These are phyloP conservation scores for Colletotrichum neosansevieriae DNA, from an alignment of 2,329 filamentous ascomycete species.

Conservation along the genomic window DNA sequence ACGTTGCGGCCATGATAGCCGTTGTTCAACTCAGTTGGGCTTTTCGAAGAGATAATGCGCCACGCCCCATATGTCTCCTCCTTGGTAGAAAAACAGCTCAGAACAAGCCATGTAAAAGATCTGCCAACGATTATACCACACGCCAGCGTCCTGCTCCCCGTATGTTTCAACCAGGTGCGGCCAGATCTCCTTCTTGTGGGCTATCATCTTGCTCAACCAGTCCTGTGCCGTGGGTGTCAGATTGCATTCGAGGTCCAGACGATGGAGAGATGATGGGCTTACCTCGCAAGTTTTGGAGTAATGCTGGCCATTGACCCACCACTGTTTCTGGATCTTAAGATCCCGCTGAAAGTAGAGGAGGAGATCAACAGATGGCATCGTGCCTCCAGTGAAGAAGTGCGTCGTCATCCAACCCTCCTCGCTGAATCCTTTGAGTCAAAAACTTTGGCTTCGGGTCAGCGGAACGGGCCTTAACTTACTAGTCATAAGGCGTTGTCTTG, in stretches of 20 bases:
- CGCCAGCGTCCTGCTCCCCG: slow-evolving; percentile 67
- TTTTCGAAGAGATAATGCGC: slow-evolving; percentile 77
- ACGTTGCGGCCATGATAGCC: background rate
- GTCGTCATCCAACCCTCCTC: slow-evolving; percentile 81
- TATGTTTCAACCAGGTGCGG: slow-evolving; percentile 74
- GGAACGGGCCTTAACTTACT: slow-evolving; percentile 43
- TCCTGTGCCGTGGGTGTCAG: slow-evolving; percentile 53
- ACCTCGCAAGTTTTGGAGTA: slow-evolving; percentile 79
- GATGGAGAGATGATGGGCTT: slow-evolving; percentile 40
- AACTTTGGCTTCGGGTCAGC: background rate
- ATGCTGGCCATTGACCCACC: slow-evolving; percentile 78
- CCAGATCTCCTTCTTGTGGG: slow-evolving; percentile 71
- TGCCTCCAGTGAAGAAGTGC: slow-evolving; percentile 80
- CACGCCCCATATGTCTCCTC: slow-evolving; percentile 76
- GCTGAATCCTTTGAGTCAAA: slow-evolving; percentile 20
- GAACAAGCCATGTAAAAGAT: slow-evolving; percentile 80
- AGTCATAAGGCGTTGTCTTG: slow-evolving; percentile 75
- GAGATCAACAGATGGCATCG: slow-evolving; percentile 77
- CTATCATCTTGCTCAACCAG: slow-evolving; percentile 72
- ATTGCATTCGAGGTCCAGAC: slow-evolving; percentile 21
- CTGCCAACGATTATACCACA: slow-evolving; percentile 79
- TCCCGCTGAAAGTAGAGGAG: slow-evolving; percentile 75
- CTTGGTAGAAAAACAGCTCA: slow-evolving; percentile 74
- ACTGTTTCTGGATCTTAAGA: slow-evolving; percentile 70
- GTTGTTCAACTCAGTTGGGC: slow-evolving; percentile 42